These are phyloP conservation scores for Salix dunnii DNA, from an alignment of 345 rosid genomes.

Conservation along the genomic window DNA sequence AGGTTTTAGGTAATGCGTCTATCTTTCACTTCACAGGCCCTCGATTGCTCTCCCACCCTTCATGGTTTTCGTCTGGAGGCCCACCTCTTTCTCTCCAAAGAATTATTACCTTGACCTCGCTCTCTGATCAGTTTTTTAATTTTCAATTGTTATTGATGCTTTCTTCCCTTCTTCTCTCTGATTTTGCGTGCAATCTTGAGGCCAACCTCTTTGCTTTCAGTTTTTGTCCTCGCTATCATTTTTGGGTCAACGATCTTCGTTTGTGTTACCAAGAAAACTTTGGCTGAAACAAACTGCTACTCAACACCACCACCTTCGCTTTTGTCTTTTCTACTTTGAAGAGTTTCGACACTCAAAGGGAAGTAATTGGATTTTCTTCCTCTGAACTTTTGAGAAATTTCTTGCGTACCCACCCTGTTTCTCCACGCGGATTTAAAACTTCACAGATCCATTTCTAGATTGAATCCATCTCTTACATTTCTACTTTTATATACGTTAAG, in stretches of 20 bases:
- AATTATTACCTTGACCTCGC: background rate
- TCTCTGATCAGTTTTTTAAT: background rate
- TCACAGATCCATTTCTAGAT: background rate
- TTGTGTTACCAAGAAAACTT: background rate
- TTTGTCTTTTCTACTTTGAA: background rate
- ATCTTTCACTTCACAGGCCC: background rate
- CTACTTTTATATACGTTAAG: background rate
- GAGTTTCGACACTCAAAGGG: background rate
- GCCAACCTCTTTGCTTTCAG: background rate
- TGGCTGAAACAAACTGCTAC: background rate
- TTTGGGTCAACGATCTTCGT: background rate
- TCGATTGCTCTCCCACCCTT: background rate
- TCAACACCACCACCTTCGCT: background rate
- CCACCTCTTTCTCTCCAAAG: background rate
- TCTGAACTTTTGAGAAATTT: background rate
- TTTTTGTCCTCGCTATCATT: background rate
- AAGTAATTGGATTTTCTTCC: background rate
- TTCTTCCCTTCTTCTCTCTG: background rate
- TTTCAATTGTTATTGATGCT: background rate
- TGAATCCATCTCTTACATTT: conserved; percentile 8
- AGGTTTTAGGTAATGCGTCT: conserved; percentile 1
- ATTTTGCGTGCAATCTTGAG: background rate
- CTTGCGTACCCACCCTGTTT: background rate
- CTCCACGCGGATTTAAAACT: background rate
- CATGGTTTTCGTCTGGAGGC: background rate